Base-by-base conservation (phyloP, 2,329 filamentous ascomycete species). In the Fusarium musae region DNA sequence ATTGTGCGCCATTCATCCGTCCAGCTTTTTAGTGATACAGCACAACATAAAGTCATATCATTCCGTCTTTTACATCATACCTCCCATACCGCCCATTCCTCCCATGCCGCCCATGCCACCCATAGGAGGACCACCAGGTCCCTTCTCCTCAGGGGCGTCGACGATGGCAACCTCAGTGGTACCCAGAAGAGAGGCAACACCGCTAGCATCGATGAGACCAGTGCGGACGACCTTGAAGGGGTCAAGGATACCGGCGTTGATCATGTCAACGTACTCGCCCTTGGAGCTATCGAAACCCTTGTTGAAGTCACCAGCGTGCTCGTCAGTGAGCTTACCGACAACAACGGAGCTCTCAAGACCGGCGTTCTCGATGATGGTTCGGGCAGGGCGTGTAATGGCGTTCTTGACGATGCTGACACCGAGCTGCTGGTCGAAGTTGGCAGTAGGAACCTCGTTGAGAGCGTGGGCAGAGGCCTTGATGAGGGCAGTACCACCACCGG, bases 221-320 rank as follows among this genome's bases (percentile, higher is more conserved):
- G 96, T 99, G 80, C 96, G 95, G 81, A 99, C 96, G 78, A 99
- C 96, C 93, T 99, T 99, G 89, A 99, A 93, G 75, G 96, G 96
- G 84, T 99, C 96, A 69, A 99, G 93, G 84, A 99, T 99, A 93
- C 96, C 96, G 77, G 94, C 91, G 73, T 90, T 84, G 81, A 99
- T 98, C 96, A 99, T 98, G 88, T 99, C 96, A 77, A 98, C 95
- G 86, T 97, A 99, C 88, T 98, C 93, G 85, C 96, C 95, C 89
- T 95, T 97, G 83, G 94, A 87, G 86, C 93, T 96, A 90, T 99
- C 94, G 87, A 94, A 99, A 75, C 96, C 96, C 88, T 93, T 96
- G 93, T 98, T 97, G 91, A 99, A 99, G 85, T 99, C 95, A 75
- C 83, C 83, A 82, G 90, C 95, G 82, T 89, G 96, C 87, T 99